phyloP scores from a whole-genome alignment of 306 rosid genomes.

The Potentilla sterilis region DNA sequence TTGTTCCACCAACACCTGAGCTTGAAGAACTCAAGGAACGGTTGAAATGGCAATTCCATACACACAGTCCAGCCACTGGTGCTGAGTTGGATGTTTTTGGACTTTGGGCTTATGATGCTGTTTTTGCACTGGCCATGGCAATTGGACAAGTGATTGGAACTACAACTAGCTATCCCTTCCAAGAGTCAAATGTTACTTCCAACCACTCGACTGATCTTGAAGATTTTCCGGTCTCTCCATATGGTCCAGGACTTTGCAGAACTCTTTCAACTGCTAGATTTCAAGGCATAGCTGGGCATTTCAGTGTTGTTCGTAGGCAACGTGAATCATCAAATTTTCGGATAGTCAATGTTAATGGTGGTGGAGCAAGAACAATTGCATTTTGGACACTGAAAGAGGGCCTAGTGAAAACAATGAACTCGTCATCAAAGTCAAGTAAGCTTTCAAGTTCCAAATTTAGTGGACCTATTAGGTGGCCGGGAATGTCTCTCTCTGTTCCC shows the following conservation, averaged over 20 bases:
- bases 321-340: constrained; percentile 2
- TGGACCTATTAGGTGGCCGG: constrained; percentile 33
- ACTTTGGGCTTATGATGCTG: constrained; percentile 65
- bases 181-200: constrained; percentile 9
- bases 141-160: constrained; percentile 32
- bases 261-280: constrained; percentile 15
- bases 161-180: background rate
- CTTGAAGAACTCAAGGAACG: constrained; percentile 29
- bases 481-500: constrained; percentile 13
- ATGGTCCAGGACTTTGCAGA: constrained; percentile 33
- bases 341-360: constrained; percentile 39
- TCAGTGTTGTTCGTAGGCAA: constrained; percentile 14
- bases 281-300: constrained; percentile 19
- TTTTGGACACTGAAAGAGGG: constrained; percentile 45
- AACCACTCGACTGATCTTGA: constrained; percentile 31
- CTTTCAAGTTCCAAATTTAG: background rate
- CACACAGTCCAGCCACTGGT: constrained; percentile 21
- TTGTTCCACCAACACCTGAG: constrained; percentile 30
- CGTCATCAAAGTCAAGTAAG: background rate
- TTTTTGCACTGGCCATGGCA: constrained; percentile 53
- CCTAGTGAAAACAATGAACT: constrained; percentile 19
- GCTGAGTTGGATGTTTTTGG: constrained; percentile 35
- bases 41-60: constrained; percentile 42
- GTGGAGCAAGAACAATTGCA: constrained; percentile 36
- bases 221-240: constrained; percentile 24